Evolutionary conservation across 495 filamentous ascomycete genomes (phyloP).

Genomic region (Penicillium nucicola): DNA sequence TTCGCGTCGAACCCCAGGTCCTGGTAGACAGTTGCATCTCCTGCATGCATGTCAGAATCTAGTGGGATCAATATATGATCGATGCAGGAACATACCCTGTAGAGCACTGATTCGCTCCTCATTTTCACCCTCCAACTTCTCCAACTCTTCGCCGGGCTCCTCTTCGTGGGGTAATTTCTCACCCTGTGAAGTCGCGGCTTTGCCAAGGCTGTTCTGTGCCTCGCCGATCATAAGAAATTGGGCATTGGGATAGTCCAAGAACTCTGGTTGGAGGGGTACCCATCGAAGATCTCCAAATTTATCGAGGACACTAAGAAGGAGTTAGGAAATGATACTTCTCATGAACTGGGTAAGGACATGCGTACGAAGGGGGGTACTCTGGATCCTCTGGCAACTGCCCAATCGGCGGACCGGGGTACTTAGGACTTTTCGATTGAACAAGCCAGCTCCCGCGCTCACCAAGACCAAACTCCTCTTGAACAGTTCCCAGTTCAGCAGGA

Average conservation of each 20-base stretch:
- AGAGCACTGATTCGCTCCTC: slow-evolving; percentile 55
- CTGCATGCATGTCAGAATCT: slow-evolving; percentile 17
- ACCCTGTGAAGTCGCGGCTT: slow-evolving; percentile 58
- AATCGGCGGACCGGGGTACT: slow-evolving; percentile 59
- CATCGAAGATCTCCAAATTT: slow-evolving; percentile 74
- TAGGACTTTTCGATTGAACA: slow-evolving; percentile 77
- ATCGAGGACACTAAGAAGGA: slow-evolving; percentile 46
- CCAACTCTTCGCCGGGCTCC: slow-evolving; percentile 57
- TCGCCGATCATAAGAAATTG: slow-evolving; percentile 85
- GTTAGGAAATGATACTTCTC: neutral
- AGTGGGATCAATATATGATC: neutral
- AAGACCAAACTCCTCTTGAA: slow-evolving; percentile 77
- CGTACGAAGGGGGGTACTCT: slow-evolving; percentile 72
- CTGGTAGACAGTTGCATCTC: slow-evolving; percentile 50
- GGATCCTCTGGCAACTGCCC: slow-evolving; percentile 62
- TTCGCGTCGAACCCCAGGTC: slow-evolving; percentile 52
- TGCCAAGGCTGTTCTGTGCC: slow-evolving; percentile 54
- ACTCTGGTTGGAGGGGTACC: slow-evolving; percentile 69
- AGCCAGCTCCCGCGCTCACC: slow-evolving; percentile 72
- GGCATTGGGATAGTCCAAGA: slow-evolving; percentile 73
- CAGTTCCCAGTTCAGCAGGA: slow-evolving; percentile 64
- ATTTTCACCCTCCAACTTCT: slow-evolving; percentile 61
- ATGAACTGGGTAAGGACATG: neutral
- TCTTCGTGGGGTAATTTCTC: slow-evolving; percentile 57
- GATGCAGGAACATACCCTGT: slow-evolving; percentile 35